Evolutionary conservation across 2,329 filamentous ascomycete genomes (phyloP), one percentile per base, ranked within the genome.

Genomic region (Mariannaea sp.): DNA sequence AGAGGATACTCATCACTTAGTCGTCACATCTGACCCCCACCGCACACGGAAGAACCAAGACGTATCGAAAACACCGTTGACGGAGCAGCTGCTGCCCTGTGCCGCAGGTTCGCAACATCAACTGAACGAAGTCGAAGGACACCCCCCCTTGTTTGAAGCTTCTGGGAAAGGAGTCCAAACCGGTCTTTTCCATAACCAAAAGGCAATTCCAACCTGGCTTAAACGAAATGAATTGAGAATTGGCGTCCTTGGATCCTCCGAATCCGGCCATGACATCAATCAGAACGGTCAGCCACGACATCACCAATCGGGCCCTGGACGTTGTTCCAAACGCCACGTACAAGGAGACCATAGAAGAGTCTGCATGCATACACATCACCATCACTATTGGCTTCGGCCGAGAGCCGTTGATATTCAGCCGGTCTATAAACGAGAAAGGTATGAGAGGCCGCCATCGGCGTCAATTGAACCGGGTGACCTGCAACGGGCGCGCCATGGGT

Each of bases 321-420:
- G 49, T 58, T 16, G 59, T 65, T 14, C 51, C 42, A 49, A 59
- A 62, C 45, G 65, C 61, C 45, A 58, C 42, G 33, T 48, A 47
- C 49, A 48, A 58, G 43, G 49, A 65, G 44, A 55, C 52, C 48
- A 60, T 43, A 60, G 58, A 16, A 30, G 62, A 56, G 63, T 80
- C 58, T 83, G 81, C 61, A 60, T 83, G 53, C 82, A 85, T 66
- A 82, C 78, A 58, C 82, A 85, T 62, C 81, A 85, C 62, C 82
- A 85, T 67, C 82, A 85, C 71, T 85, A 84, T 73, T 84, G 82
- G 82, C 56, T 78, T 58, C 71, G 73, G 51, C 71, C 75, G 30
- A 66, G 53, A 16, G 48, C 39, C 14, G 55, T 66, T 54, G 49
- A 62, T 7, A 49, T 58, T 40, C 49, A 64, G 12, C 51, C 57